phyloP scores from a whole-genome alignment of 176 grass and related monocot species.

The Musa beccarii region DNA sequence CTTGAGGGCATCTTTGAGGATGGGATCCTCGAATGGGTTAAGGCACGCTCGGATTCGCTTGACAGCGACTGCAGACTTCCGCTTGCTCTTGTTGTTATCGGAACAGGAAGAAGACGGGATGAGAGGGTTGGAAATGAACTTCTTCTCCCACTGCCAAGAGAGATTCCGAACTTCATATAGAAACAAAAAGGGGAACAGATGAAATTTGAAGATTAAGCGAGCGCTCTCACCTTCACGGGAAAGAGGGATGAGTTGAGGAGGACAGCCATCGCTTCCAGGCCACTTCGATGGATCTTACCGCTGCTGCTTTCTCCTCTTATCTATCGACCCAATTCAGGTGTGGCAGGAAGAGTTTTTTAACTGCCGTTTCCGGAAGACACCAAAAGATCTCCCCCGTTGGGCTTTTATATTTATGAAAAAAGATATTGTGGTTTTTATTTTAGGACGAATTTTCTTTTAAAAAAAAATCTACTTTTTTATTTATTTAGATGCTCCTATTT shows the following conservation, averaged over 20 bases:
- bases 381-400: too few species aligned
- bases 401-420: too few species aligned
- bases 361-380: too few species aligned
- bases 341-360: too few species aligned
- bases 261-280: constrained; percentile 22
- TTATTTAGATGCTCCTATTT: too few species aligned
- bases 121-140: not conserved
- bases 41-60: constrained; percentile 41
- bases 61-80: not conserved
- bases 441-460: too few species aligned
- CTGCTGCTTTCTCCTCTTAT: not conserved
- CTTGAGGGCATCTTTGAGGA: constrained; percentile 73
- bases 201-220: not conserved
- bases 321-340: too few species aligned
- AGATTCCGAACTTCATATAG: not conserved
- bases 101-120: not conserved
- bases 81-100: not conserved
- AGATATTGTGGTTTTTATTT: too few species aligned
- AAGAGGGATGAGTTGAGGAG: constrained; percentile 12
- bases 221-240: constrained; percentile 8
- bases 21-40: constrained; percentile 65
- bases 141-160: not conserved
- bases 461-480: too few species aligned
- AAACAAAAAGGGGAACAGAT: not conserved
- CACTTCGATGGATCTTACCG: not conserved